A percentile compares a stretch with the other conserved stretches of the same genome.
Conservation (phyloP, 2,329 filamentous ascomycete genomes). For the Ophiostoma ips region DNA sequence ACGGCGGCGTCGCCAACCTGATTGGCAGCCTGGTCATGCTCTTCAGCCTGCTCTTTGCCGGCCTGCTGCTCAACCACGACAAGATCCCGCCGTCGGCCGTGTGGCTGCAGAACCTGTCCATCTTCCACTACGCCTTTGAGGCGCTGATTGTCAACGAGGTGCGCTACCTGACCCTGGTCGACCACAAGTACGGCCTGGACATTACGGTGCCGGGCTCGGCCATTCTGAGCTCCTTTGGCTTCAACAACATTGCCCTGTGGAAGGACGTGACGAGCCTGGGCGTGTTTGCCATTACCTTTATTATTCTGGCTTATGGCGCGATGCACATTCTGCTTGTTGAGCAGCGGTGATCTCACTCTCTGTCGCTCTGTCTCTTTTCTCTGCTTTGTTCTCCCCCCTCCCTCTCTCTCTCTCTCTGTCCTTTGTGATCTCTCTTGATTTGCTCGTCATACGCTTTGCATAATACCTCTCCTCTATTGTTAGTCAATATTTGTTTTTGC, state of each 20-base stretch:
- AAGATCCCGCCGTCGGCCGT: constrained; percentile 73
- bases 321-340: constrained; percentile 93
- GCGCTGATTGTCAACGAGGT: constrained; percentile 96
- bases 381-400: neutral
- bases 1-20: constrained; percentile 79
- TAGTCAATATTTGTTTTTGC: too few species aligned
- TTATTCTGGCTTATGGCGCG: constrained; percentile 74
- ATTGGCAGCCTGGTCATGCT: constrained; percentile 95
- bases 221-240: constrained; percentile 89
- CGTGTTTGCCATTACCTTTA: constrained; percentile 68
- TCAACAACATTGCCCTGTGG: constrained; percentile 79
- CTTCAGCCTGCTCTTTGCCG: constrained; percentile 89
- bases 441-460: neutral
- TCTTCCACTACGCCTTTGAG: constrained; percentile 97
- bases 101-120: constrained; percentile 88
- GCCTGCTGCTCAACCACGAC: constrained; percentile 85
- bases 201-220: constrained; percentile 92
- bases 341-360: constrained; percentile 44
- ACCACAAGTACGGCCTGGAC: constrained; percentile 90
- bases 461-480: too few species aligned
- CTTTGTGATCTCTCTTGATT: neutral
- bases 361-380: constrained; percentile 1
- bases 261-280: constrained; percentile 67
- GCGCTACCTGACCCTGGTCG: constrained; percentile 71
- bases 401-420: too few species aligned